Evolutionary conservation across 2,329 filamentous ascomycete species (phyloP).

Genomic region (Fusarium torulosum): DNA sequence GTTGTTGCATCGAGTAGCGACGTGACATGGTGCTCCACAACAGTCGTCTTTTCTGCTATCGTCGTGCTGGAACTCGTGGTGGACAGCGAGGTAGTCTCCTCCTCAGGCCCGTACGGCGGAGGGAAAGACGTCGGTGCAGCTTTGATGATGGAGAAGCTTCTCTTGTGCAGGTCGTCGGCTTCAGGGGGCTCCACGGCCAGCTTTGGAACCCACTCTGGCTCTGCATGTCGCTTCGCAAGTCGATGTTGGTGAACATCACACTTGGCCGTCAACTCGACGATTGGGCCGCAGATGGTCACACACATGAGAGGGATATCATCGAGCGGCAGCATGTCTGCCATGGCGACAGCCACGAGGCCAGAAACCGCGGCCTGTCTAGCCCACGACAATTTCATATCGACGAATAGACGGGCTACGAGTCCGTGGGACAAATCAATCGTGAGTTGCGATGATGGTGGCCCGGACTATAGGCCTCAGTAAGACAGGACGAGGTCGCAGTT

Average conservation of each 20-base stretch:
- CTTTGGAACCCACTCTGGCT: conserved; percentile 40
- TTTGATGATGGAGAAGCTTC: conserved; percentile 49
- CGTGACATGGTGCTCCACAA: conserved; percentile 12
- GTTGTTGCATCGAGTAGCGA: conserved; percentile 13
- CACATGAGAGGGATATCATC: conserved; percentile 56
- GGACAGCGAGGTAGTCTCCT: conserved; percentile 26
- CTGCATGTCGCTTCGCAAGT: conserved; percentile 47
- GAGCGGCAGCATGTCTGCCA: conserved; percentile 51
- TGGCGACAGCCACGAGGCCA: conserved; percentile 48
- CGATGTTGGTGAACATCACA: conserved; percentile 50
- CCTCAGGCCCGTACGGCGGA: conserved; percentile 22
- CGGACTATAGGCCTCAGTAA: conserved; percentile 17
- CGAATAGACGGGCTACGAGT: conserved; percentile 1
- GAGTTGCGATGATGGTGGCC: conserved; percentile 26
- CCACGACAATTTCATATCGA: conserved; percentile 48
- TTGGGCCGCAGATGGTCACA: conserved; percentile 58
- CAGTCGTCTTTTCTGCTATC: conserved; percentile 13
- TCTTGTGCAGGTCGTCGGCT: conserved; percentile 33
- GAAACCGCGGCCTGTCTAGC: conserved; percentile 47
- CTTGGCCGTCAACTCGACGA: conserved; percentile 57
- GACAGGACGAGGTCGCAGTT: conserved; percentile 19
- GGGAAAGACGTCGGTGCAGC: conserved; percentile 52
- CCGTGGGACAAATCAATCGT: background rate
- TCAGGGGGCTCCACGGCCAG: conserved; percentile 37
- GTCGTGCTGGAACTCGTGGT: conserved; percentile 21